phyloP scores from a whole-genome alignment of 306 rosid genomes.

The Sicyos edulis region DNA sequence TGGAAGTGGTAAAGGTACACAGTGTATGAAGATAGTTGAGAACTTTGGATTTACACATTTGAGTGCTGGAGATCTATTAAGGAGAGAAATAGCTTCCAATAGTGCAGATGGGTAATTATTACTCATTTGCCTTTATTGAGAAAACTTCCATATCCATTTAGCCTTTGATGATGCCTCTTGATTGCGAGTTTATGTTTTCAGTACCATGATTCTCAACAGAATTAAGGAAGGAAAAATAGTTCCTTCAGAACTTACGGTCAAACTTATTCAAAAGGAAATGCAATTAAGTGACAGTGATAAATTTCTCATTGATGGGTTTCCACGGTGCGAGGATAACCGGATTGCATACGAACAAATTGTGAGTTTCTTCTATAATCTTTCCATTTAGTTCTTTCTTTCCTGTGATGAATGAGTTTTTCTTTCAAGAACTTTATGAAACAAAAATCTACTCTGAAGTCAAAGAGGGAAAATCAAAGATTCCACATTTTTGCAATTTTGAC shows the following conservation, averaged over 20 bases:
- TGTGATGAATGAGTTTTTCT: not conserved
- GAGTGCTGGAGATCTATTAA: constrained; percentile 92
- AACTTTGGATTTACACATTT: constrained; percentile 78
- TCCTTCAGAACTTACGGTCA: constrained; percentile 80
- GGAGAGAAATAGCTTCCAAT: constrained; percentile 65
- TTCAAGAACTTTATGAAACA: not conserved
- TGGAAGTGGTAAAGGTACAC: constrained; percentile 96
- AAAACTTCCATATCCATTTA: constrained; percentile 17
- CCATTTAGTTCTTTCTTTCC: not conserved
- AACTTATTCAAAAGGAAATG: constrained; percentile 73
- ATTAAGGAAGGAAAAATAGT: constrained; percentile 82
- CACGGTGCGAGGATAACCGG: constrained; percentile 85
- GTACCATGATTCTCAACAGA: constrained; percentile 63
- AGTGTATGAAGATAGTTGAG: constrained; percentile 73
- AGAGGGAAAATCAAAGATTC: not conserved
- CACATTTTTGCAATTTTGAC: not conserved
- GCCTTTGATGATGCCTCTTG: constrained; percentile 11
- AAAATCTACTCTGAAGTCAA: not conserved
- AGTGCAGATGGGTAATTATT: constrained; percentile 63
- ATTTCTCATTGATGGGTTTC: constrained; percentile 92
- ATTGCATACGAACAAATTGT: constrained; percentile 66
- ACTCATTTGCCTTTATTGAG: constrained; percentile 22
- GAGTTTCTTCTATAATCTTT: constrained; percentile 31
- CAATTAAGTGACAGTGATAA: constrained; percentile 49
- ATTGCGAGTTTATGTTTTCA: constrained; percentile 35